Percentiles rank a stretch among this genome's conserved stretches.
Conservation (phyloP, 208 protist species). For the Crithidia bombi region DNA sequence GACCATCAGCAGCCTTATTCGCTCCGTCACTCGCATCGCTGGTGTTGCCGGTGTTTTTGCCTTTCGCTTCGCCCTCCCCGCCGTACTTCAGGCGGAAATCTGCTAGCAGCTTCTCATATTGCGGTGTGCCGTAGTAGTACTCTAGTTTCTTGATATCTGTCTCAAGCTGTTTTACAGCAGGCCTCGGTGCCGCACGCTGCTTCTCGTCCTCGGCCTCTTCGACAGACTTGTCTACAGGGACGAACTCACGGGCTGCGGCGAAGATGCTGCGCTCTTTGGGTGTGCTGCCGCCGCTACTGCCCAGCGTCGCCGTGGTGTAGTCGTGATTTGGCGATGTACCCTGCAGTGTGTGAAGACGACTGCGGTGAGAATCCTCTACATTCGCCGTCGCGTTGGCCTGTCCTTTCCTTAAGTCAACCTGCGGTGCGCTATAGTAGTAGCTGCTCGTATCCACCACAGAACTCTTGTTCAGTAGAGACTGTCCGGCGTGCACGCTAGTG, state of each 20-base stretch:
- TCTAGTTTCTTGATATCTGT: conserved; percentile 82
- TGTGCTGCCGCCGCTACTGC: conserved; percentile 5
- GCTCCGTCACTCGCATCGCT: conserved; percentile 5
- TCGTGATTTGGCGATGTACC: neutral
- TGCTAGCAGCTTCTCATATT: conserved; percentile 69
- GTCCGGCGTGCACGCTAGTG: conserved; percentile 78
- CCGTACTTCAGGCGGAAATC: conserved; percentile 77
- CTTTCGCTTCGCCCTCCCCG: conserved; percentile 12
- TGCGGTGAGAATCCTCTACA: conserved; percentile 12
- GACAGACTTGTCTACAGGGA: conserved; percentile 19
- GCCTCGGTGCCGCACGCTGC: conserved; percentile 23
- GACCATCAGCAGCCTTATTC: conserved; percentile 8
- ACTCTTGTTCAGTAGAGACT: conserved; percentile 42
- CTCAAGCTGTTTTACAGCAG: conserved; percentile 55
- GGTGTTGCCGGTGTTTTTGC: neutral
- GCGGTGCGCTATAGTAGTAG: conserved; percentile 39
- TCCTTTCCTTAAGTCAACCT: neutral
- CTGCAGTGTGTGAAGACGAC: conserved; percentile 26
- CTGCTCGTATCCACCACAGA: conserved; percentile 40
- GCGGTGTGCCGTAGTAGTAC: conserved; percentile 79
- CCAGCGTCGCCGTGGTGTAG: neutral
- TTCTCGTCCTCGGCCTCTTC: conserved; percentile 27
- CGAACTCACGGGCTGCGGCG: conserved; percentile 34
- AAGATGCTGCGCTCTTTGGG: conserved; percentile 39
- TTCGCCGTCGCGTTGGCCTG: neutral